These are phyloP conservation scores for Parastagonospora nodorum DNA, from an alignment of 2,329 filamentous ascomycete genomes.

Conservation along the genomic window DNA sequence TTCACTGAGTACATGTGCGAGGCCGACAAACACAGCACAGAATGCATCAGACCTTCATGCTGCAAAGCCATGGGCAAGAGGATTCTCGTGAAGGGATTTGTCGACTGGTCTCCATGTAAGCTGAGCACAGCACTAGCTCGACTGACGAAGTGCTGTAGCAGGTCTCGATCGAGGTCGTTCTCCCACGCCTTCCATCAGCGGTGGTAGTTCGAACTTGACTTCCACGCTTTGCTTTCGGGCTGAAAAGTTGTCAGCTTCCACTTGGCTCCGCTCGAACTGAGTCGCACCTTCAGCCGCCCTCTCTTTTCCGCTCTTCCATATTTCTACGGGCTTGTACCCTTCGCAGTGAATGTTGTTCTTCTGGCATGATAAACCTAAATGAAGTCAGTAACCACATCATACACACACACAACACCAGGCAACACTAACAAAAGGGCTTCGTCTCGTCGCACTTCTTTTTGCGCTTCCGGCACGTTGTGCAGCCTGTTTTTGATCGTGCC, in stretches of 20 bases:
- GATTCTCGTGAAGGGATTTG: constrained; percentile 85
- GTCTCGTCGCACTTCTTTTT: constrained; percentile 66
- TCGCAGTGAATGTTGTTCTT: constrained; percentile 93
- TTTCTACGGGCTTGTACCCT: constrained; percentile 83
- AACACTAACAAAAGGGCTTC: constrained; percentile 49
- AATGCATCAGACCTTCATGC: constrained; percentile 87
- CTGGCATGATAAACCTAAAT: constrained; percentile 79
- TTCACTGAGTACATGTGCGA: constrained; percentile 68
- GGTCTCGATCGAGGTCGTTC: constrained; percentile 75
- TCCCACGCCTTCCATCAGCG: constrained; percentile 82
- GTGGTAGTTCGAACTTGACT: constrained; percentile 55
- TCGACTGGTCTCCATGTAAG: constrained; percentile 73
- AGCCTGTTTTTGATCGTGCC: constrained; percentile 66
- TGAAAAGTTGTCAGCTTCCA: constrained; percentile 26
- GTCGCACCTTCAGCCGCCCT: constrained; percentile 66
- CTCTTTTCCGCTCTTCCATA: constrained; percentile 86
- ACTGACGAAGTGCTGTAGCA: constrained; percentile 82
- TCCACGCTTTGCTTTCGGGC: constrained; percentile 42
- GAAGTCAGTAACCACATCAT: constrained; percentile 26
- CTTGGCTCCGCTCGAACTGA: background rate
- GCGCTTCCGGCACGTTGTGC: constrained; percentile 63
- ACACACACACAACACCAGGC: background rate
- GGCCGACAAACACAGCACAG: constrained; percentile 80
- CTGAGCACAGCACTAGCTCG: constrained; percentile 81
- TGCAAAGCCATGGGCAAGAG: constrained; percentile 80